Evolutionary conservation across 2,329 filamentous ascomycete genomes (phyloP).

Genomic region (Lasiodiplodia sp.): DNA sequence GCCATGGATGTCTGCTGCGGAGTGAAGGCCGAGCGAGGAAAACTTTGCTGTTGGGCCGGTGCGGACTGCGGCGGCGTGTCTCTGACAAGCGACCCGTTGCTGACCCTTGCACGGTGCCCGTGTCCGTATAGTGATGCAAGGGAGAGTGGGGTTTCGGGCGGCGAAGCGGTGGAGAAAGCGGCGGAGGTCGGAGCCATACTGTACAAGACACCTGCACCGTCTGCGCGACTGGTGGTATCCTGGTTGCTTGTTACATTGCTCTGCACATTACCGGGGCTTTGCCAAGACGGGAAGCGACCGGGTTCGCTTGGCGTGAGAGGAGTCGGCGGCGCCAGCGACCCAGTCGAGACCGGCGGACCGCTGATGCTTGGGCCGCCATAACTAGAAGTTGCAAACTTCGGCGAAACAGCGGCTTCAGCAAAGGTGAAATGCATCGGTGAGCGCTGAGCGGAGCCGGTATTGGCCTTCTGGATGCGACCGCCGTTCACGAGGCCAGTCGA

Average conservation of each 20-base stretch:
- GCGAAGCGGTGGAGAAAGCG: slow-evolving; percentile 49
- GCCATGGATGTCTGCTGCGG: slow-evolving; percentile 43
- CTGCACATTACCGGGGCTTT: slow-evolving; percentile 39
- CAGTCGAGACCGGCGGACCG: slow-evolving; percentile 36
- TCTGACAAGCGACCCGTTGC: slow-evolving; percentile 41
- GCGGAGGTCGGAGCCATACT: slow-evolving; percentile 46
- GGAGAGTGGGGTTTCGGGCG: slow-evolving; percentile 54
- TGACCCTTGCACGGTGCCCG: slow-evolving; percentile 18
- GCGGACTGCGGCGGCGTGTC: slow-evolving; percentile 60
- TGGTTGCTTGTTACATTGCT: slow-evolving; percentile 30
- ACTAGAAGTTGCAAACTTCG: slow-evolving; percentile 50
- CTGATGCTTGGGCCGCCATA: slow-evolving; percentile 46
- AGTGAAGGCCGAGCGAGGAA: slow-evolving; percentile 38
- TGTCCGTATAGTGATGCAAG: slow-evolving; percentile 15
- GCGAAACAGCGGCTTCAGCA: slow-evolving; percentile 56
- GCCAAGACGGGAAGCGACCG: slow-evolving; percentile 51
- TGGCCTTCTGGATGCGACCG: slow-evolving; percentile 56
- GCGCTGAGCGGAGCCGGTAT: slow-evolving; percentile 54
- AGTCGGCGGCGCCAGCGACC: slow-evolving; percentile 56
- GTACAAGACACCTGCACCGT: slow-evolving; percentile 44
- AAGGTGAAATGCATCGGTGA: slow-evolving; percentile 57
- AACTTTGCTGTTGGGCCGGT: slow-evolving; percentile 57
- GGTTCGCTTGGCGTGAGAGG: slow-evolving; percentile 55
- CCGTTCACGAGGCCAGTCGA: slow-evolving; percentile 56
- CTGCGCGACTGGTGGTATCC: slow-evolving; percentile 48